Evolutionary conservation across 169 alveolate genomes (phyloP), one percentile per base, ranked within the genome.

Genomic region (Babesia ovis): DNA sequence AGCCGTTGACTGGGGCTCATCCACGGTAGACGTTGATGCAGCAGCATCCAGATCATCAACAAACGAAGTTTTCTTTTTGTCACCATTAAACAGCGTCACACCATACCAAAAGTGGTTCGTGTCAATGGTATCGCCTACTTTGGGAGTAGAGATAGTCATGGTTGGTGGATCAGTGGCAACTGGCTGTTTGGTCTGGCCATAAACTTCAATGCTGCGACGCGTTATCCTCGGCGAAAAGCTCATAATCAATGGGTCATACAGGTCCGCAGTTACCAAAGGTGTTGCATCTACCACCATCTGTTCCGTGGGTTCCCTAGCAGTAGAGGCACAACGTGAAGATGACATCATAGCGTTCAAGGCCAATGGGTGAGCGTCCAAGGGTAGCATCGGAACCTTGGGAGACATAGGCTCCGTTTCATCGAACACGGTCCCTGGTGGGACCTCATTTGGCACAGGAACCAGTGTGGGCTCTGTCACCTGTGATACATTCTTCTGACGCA

Each of bases 161-260:
- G 56, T 12, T 8, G 5, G 5, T 8, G 20, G 5, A 6, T 48
- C 56, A 5, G 5, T 18, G 27, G 9, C 32, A 20, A 48, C 27
- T 6, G 5, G 5, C 5, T 22, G 5, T 31, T 9, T 37, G 42
- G 43, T 16, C 42, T 29, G 35, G n/a, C 43, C n/a, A 0, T 16
- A 22, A 23, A 31, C 45, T 18, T 57, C 67, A 14, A 0, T 2
- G 32, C 67, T 20, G 0, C 56, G 56, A 32, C 70, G 54, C 0
- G 41, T 12, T 31, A 64, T 27, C 51, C 51, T 43, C 20, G 74
- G 74, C 14, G 74, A 64, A n/a, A 64, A 37, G 22, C 51, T 64
- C 74, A 64, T 64, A 43, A 64, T 45, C 29, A 64, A 31, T 16
- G 74, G 74, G 51, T 64, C 74, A 23, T 64, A 64, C 31, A 64